A percentile compares a stretch with the other conserved stretches of the same genome.
Conservation (phyloP, 2,329 filamentous ascomycete species). For the Chaetoscypha palmicola region DNA sequence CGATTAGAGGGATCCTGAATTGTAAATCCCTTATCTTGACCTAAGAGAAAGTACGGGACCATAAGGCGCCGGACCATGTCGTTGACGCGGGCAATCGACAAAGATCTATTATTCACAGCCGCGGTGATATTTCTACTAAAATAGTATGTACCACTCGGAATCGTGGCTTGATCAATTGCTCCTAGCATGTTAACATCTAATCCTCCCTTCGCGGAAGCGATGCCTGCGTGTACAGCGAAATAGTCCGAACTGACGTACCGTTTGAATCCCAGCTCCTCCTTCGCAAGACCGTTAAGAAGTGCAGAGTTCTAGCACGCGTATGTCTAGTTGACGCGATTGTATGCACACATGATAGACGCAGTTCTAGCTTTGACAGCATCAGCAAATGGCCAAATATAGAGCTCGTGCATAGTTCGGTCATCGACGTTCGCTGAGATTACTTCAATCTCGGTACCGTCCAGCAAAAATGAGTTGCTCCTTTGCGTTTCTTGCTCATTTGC, state of each 20-base stretch:
- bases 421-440: constrained; percentile 39
- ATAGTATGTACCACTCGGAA: constrained; percentile 6
- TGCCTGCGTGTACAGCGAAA: constrained; percentile 38
- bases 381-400: constrained; percentile 53
- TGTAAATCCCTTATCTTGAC: constrained; percentile 42
- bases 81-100: constrained; percentile 58
- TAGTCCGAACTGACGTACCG: constrained; percentile 37
- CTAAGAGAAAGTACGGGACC: constrained; percentile 44
- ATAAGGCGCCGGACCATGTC: constrained; percentile 60
- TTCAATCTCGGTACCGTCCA: constrained; percentile 21
- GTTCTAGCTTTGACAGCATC: constrained; percentile 59
- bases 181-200: constrained; percentile 41
- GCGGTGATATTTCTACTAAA: constrained; percentile 28
- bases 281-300: constrained; percentile 40
- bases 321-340: constrained; percentile 49
- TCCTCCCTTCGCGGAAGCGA: constrained; percentile 36
- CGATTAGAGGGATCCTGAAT: constrained; percentile 30
- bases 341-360: constrained; percentile 73
- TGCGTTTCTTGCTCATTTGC: constrained; percentile 40
- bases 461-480: constrained; percentile 33
- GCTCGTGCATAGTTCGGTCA: constrained; percentile 53
- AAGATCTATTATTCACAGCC: constrained; percentile 56
- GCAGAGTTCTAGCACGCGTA: constrained; percentile 43
- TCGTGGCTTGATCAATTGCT: constrained; percentile 2
- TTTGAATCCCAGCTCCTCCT: constrained; percentile 44